Percentiles rank a stretch among this genome's conserved stretches.
Conservation (phyloP, 768 basidiomycete genomes). For the Auriscalpium microsporum region DNA sequence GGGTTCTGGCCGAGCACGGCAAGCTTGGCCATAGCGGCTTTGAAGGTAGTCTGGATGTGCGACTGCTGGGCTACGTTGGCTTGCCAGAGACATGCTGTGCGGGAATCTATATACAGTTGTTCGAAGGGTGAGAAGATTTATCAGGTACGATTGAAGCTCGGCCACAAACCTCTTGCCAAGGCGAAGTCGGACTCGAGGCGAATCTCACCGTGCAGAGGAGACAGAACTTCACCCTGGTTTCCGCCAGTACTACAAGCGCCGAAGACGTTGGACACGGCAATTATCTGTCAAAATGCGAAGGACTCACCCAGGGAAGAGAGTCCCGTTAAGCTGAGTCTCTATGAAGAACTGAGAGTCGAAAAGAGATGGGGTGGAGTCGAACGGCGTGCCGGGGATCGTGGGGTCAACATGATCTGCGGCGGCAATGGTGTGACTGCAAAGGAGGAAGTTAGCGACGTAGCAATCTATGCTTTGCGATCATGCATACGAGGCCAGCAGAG, state of each 20-base stretch:
- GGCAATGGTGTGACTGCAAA: conserved; percentile 12
- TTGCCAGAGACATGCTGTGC: conserved; percentile 44
- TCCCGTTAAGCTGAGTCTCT: conserved; percentile 36
- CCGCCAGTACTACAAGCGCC: conserved; percentile 23
- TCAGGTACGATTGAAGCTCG: background rate
- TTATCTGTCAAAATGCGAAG: background rate
- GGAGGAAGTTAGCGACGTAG: conserved; percentile 8
- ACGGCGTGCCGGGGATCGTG: conserved; percentile 27
- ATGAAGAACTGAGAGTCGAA: conserved; percentile 41
- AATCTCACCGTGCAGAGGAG: conserved; percentile 33
- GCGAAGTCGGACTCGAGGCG: conserved; percentile 36
- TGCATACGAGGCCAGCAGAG: conserved; percentile 26
- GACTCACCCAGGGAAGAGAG: conserved; percentile 29
- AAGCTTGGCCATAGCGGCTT: conserved; percentile 35
- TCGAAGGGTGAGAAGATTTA: background rate
- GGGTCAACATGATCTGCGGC: conserved; percentile 17
- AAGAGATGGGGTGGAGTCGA: conserved; percentile 36
- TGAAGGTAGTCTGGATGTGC: conserved; percentile 23
- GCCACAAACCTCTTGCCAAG: conserved; percentile 13
- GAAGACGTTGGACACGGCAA: background rate
- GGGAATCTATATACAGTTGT: conserved; percentile 22
- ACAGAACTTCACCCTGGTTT: conserved; percentile 33
- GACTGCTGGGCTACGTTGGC: conserved; percentile 24
- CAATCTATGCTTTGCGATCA: background rate
- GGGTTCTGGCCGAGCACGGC: conserved; percentile 33